Evolutionary conservation across 2,329 filamentous ascomycete species (phyloP), one percentile per base, ranked within the genome.

Genomic region (Hypoxylon sp.): DNA sequence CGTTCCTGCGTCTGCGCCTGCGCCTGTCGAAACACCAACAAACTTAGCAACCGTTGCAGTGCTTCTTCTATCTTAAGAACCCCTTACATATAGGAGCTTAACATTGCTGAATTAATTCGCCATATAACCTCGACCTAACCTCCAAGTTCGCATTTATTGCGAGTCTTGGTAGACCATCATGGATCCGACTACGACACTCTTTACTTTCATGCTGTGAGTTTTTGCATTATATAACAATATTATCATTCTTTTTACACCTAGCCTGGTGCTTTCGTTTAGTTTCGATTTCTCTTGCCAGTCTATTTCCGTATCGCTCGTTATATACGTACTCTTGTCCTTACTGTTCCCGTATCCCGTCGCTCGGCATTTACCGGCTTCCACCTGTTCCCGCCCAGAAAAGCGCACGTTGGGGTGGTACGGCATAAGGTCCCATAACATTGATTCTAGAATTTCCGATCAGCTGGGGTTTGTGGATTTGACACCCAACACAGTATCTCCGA

Each of bases 151-250:
- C 51, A 34, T 59, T 24, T 39, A 4, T 20, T 41, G n/a, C 48
- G 34, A 56, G 44, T 60, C 51, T 39, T 32, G 41, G 47, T 61
- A 39, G 44, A 64, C 57, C 65, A 70, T 55, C 74, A 87, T 87
- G 85, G 85, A 87, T 76, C 85, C 85, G 55, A 82, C 82, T 43
- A 90, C 88, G 20, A 89, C 89, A 62, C 85, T 91, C 69, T 84
- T 90, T 74, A 90, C 89, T 64, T 91, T 91, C 75, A 83, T 88
- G 78, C 77, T 89, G 87, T 89, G 80, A 86, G 87, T 87, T 41
- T 56, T 73, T 53, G 19, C 28, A 55, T 59, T 59, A 55, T 28
- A 59, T 71, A 71, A 72, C 60, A 70, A 52, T 56, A 65, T 69
- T 66, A 64, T 57, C 69, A 63, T 59, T 62, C 62, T 65, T 64